A percentile compares a stretch with the other conserved stretches of the same genome.
Conservation (phyloP, 805 yeast genomes). For the Kodamaea laetipori region DNA sequence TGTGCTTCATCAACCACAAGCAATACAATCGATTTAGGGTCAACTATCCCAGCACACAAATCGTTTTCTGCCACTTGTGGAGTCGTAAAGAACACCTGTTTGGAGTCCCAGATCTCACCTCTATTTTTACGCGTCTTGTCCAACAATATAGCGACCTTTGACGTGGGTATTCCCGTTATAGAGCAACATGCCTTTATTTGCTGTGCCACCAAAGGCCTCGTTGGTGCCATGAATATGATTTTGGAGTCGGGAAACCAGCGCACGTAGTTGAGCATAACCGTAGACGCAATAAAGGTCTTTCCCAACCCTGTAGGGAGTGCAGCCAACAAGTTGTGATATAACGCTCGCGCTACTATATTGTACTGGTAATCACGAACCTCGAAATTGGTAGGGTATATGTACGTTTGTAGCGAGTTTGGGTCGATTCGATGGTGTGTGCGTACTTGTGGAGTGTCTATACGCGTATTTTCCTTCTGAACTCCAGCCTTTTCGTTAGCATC, state of each 20-base stretch:
- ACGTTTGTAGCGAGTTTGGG: conserved; percentile 30
- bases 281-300: conserved; percentile 92
- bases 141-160: conserved; percentile 76
- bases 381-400: conserved; percentile 82
- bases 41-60: conserved; percentile 66
- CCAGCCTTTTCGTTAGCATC: no score
- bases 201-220: conserved; percentile 93
- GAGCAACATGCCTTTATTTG: conserved; percentile 92
- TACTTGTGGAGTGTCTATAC: neutral
- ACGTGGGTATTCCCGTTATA: conserved; percentile 77
- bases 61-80: conserved; percentile 97
- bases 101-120: conserved; percentile 72
- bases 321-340: conserved; percentile 74
- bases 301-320: conserved; percentile 98
- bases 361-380: conserved; percentile 87
- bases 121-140: conserved; percentile 62
- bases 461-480: neutral
- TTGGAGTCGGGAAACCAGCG: conserved; percentile 83
- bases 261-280: conserved; percentile 86
- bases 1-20: conserved; percentile 96
- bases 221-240: conserved; percentile 94
- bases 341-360: conserved; percentile 71
- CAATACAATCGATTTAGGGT: conserved; percentile 74
- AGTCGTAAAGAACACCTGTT: conserved; percentile 86
- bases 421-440: conserved; percentile 15